These are phyloP conservation scores for Stemphylium vesicarium DNA, from an alignment of 2,329 filamentous ascomycete genomes.

Conservation along the genomic window DNA sequence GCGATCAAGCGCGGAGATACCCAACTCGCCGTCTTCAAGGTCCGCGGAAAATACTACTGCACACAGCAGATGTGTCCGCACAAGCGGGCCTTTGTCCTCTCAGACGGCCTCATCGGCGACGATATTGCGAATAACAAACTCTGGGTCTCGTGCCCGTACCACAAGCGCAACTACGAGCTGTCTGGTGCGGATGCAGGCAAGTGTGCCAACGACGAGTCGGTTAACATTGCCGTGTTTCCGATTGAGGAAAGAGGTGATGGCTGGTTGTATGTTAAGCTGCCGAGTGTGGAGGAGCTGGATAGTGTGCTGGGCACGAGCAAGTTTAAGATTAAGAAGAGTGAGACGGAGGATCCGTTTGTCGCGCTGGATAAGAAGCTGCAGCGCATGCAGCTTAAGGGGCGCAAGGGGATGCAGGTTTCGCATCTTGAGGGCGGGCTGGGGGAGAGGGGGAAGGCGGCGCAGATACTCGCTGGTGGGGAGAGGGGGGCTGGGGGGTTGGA, in stretches of 20 bases:
- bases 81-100: constrained; percentile 87
- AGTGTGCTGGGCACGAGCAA: constrained; percentile 75
- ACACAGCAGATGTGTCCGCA: constrained; percentile 96
- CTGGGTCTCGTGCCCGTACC: constrained; percentile 87
- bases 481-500: constrained; percentile 52
- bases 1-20: constrained; percentile 87
- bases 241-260: constrained; percentile 78
- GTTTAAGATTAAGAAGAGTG: constrained; percentile 79
- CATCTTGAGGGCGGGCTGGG: constrained; percentile 55
- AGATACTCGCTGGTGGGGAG: constrained; percentile 56
- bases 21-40: constrained; percentile 85
- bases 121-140: constrained; percentile 65
- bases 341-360: constrained; percentile 63
- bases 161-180: constrained; percentile 89
- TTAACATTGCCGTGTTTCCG: constrained; percentile 83
- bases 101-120: constrained; percentile 82
- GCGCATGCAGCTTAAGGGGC: constrained; percentile 55
- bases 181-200: constrained; percentile 68
- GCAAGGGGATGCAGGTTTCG: constrained; percentile 56
- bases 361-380: constrained; percentile 63
- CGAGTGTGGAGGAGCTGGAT: constrained; percentile 81
- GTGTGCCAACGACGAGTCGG: constrained; percentile 74
- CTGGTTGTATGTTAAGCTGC: constrained; percentile 79
- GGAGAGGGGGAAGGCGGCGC: constrained; percentile 51
- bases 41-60: constrained; percentile 80